phyloP scores from a whole-genome alignment of 148 eudicot species.

The Rhododendron kiyosumense region DNA sequence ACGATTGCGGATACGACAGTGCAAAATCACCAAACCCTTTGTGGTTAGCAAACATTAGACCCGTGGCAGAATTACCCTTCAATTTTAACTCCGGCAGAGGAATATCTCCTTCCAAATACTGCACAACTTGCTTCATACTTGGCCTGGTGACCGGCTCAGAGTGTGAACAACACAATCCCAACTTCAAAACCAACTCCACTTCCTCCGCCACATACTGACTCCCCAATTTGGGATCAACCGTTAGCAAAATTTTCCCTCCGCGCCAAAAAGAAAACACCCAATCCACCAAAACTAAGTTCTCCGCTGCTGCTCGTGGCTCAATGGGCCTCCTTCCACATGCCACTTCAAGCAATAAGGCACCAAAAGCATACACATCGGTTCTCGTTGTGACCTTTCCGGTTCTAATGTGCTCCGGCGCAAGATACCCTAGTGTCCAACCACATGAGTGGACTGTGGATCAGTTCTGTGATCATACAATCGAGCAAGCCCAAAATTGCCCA shows the following conservation, averaged over 20 bases:
- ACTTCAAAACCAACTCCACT: slow-evolving; percentile 29
- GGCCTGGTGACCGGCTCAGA: slow-evolving; percentile 28
- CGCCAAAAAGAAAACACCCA: slow-evolving; percentile 15
- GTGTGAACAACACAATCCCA: slow-evolving; percentile 34
- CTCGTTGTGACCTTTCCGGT: slow-evolving; percentile 34
- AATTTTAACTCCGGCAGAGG: not conserved
- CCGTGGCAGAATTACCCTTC: not conserved
- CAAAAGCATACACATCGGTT: slow-evolving; percentile 38
- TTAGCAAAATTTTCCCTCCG: not conserved
- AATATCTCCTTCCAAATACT: slow-evolving; percentile 20
- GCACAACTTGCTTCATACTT: slow-evolving; percentile 31
- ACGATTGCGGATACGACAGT: not conserved
- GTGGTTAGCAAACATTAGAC: not conserved
- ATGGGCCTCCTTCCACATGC: slow-evolving; percentile 35
- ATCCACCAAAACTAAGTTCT: slow-evolving; percentile 12
- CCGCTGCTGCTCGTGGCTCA: slow-evolving; percentile 10
- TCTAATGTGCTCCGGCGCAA: slow-evolving; percentile 32
- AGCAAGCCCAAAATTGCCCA: slow-evolving; percentile 41
- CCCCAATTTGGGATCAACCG: slow-evolving; percentile 6
- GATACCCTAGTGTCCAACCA: slow-evolving; percentile 39
- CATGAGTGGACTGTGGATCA: slow-evolving; percentile 23
- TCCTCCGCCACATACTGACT: not conserved
- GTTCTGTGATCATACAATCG: slow-evolving; percentile 31
- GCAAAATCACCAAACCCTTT: slow-evolving; percentile 5
- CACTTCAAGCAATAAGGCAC: slow-evolving; percentile 34